Conservation (phyloP, 805 yeast species). For the Zygotorulaspora sp. region DNA sequence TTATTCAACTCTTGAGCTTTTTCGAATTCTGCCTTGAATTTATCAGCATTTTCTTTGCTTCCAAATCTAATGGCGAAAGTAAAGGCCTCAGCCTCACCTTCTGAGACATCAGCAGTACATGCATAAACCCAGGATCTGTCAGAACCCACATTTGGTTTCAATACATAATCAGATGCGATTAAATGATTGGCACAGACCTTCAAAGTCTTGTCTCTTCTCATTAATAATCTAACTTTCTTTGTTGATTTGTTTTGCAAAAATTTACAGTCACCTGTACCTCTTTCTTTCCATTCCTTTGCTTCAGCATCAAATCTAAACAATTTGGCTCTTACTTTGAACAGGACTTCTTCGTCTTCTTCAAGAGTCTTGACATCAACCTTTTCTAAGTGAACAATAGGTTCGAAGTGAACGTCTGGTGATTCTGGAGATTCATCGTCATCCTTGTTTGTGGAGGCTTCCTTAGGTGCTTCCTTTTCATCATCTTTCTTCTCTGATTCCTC, state of each 20-base stretch:
- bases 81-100: constrained; percentile 93
- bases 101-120: constrained; percentile 90
- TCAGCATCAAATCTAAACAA: constrained; percentile 85
- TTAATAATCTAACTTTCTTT: constrained; percentile 80
- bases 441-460: constrained; percentile 23
- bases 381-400: constrained; percentile 91
- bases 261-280: constrained; percentile 98
- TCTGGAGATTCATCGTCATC: constrained; percentile 41
- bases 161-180: constrained; percentile 72
- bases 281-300: constrained; percentile 94
- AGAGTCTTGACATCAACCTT: constrained; percentile 95
- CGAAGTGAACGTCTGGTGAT: constrained; percentile 71
- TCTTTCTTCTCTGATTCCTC: constrained; percentile 36
- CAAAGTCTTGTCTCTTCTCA: constrained; percentile 99
- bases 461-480: constrained; percentile 31
- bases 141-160: constrained; percentile 91
- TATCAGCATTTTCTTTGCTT: constrained; percentile 86
- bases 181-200: constrained; percentile 97
- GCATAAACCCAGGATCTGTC: constrained; percentile 98
- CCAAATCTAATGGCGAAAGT: constrained; percentile 96
- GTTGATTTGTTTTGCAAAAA: constrained; percentile 83
- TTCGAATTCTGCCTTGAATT: constrained; percentile 89
- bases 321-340: constrained; percentile 89
- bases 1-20: constrained; percentile 71
- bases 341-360: constrained; percentile 83